These are phyloP conservation scores for Alternaria sp. DNA, from an alignment of 2,329 filamentous ascomycete genomes.

Conservation along the genomic window DNA sequence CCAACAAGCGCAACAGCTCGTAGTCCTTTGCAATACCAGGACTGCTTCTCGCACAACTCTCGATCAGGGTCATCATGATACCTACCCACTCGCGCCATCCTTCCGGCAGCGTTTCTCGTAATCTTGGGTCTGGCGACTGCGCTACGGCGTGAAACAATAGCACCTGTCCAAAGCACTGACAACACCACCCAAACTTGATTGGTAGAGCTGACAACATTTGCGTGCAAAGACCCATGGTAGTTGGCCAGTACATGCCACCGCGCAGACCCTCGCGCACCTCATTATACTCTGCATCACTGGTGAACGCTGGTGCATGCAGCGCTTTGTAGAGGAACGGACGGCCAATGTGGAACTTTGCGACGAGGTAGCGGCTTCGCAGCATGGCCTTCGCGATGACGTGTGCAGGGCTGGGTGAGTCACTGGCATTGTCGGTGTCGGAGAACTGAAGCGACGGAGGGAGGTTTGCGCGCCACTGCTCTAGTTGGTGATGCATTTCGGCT, in stretches of 20 bases:
- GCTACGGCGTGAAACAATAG: constrained; percentile 43
- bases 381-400: constrained; percentile 49
- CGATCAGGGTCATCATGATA: constrained; percentile 45
- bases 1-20: constrained; percentile 42
- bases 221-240: constrained; percentile 44
- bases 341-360: constrained; percentile 48
- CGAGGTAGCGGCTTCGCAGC: constrained; percentile 46
- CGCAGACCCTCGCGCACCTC: constrained; percentile 38
- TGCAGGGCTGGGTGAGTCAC: constrained; percentile 40
- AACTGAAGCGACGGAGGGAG: constrained; percentile 58
- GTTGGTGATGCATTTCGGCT: constrained; percentile 60
- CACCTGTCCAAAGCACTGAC: constrained; percentile 47
- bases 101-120: constrained; percentile 40
- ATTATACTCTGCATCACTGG: constrained; percentile 40
- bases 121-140: constrained; percentile 32
- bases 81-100: constrained; percentile 47
- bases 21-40: constrained; percentile 46
- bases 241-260: constrained; percentile 47
- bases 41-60: constrained; percentile 40
- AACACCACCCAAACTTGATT: constrained; percentile 49
- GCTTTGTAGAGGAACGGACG: constrained; percentile 49
- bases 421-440: constrained; percentile 41
- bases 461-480: constrained; percentile 62
- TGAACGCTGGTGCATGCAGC: constrained; percentile 38
- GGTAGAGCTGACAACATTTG: constrained; percentile 45